Evolutionary conservation across 345 rosid species (phyloP).

Genomic region (Syzygium oleosum): DNA sequence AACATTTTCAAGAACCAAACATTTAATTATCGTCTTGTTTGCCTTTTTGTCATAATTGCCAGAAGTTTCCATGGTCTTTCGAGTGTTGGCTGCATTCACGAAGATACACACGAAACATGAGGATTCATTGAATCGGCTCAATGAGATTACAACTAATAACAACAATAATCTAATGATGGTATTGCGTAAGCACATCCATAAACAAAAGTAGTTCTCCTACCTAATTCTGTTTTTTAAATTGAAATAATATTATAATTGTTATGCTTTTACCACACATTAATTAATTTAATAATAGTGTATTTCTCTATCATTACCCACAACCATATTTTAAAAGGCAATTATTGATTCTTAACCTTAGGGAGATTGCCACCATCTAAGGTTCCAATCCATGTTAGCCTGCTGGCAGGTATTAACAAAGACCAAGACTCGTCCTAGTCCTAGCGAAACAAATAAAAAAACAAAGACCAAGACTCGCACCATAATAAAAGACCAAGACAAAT

Average conservation of each 20-base stretch:
- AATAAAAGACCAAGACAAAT: background rate
- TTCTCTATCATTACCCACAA: background rate
- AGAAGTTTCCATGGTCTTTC: background rate
- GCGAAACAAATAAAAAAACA: background rate
- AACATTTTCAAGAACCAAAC: too few relatives aligned
- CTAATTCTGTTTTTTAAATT: too few relatives aligned
- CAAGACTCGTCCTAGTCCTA: background rate
- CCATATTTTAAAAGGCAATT: background rate
- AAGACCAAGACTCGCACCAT: background rate
- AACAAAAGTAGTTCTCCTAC: too few relatives aligned
- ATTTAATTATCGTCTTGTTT: too few relatives aligned
- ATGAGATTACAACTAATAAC: background rate
- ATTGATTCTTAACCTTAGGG: background rate
- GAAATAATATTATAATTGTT: background rate
- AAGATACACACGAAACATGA: background rate
- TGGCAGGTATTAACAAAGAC: background rate
- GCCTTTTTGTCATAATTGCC: background rate
- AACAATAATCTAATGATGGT: too few relatives aligned
- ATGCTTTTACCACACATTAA: background rate
- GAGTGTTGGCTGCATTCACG: background rate
- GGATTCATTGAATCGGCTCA: background rate
- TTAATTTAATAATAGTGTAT: too few relatives aligned
- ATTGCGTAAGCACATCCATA: background rate
- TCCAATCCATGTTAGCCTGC: background rate
- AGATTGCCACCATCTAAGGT: background rate